Evolutionary conservation across 2,329 filamentous ascomycete genomes (phyloP), one percentile per base, ranked within the genome.

Genomic region (Trichoderma harzianum): DNA sequence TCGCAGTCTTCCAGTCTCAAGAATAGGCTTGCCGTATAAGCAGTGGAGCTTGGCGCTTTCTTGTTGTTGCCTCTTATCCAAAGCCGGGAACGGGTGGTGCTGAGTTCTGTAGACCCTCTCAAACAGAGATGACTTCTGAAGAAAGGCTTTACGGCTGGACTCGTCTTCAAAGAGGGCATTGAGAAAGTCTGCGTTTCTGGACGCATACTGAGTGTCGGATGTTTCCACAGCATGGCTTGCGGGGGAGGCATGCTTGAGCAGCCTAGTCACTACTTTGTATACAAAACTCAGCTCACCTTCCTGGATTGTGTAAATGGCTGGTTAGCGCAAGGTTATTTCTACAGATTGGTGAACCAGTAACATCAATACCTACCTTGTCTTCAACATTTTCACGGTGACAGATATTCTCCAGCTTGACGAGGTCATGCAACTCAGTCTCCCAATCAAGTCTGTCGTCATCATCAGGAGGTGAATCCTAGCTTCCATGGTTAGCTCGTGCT

Each of bases 31-130:
- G 21, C 92, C 92, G 74, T 89, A 91, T 32, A 93, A 82, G 74
- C 88, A 89, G 78, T 94, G 92, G 28, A 95, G 81, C 77, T 91
- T 91, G 28, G 92, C 92, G 74, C 89, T 91, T 74, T 87, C 83
- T 80, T 93, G 92, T 34, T 88, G 86, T 39, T 81, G 14, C 81
- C 74, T 73, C 28, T 58, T 72, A 30, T 70, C 73, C 11, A 68
- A 7, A 14, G 32, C 24, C 7, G 58, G 24, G 21, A 58, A 6
- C 6, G 36, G 53, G 24, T 57, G 55, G 30, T 62, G 51, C 60
- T 65, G 66, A 18, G 39, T 30, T 26, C 51, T 72, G 66, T 60
- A 61, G 21, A 87, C 86, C n/a, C 87, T 85, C 12, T 86, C 82
- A 78, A 88, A 93, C 2, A 93, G 83, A 24, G 85, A 88, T 1